Evolutionary conservation across 2,329 filamentous ascomycete genomes (phyloP), one percentile per base, ranked within the genome.

Genomic region (Laburnicola sp.): DNA sequence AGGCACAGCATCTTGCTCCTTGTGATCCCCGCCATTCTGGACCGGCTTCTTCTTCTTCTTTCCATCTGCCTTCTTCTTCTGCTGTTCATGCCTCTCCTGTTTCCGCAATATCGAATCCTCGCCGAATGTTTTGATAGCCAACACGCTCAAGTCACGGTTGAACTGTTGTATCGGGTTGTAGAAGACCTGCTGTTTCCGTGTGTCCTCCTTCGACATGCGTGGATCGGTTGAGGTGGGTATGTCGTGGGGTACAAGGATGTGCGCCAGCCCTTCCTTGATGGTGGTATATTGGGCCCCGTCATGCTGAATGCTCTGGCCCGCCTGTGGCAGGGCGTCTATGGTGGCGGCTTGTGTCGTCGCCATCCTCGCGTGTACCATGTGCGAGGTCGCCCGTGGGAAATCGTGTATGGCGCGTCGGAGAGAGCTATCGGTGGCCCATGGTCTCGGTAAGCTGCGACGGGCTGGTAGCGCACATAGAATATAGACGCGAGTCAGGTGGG

Each of bases 91-190:
- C 54, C 64, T 69, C 37, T 68, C 76, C 58, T 67, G 79, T 74
- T 64, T 71, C 35, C 80, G 75, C 16, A 85, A 68, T 3, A 82
- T 62, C 28, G 74, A 65, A 64, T 90, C 85, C 60, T 94, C 86
- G 1, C 89, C 90, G 70, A 93, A 96, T 0, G 89, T 88, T 66
- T 89, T 90, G 72, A 99, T 96, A 0, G 91, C 91, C 10, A 99
- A 81, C 25, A 97, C 90, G 54, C 91, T 97, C 59, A 99, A 75
- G 70, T 99, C 94, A 40, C 95, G 88, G 74, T 99, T 99, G 80
- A 97, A 99, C 70, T 99, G 94, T 71, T 99, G 94, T 48, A 99
- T 97, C 0, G 94, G 93, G 64, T 99, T 99, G 81, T 99, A 99
- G 69, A 99, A 99, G 49, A 99, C 95, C 30, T 80, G 78, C 64